Conservation (phyloP, 805 yeast species). For the Yarrowia keelungensis region DNA sequence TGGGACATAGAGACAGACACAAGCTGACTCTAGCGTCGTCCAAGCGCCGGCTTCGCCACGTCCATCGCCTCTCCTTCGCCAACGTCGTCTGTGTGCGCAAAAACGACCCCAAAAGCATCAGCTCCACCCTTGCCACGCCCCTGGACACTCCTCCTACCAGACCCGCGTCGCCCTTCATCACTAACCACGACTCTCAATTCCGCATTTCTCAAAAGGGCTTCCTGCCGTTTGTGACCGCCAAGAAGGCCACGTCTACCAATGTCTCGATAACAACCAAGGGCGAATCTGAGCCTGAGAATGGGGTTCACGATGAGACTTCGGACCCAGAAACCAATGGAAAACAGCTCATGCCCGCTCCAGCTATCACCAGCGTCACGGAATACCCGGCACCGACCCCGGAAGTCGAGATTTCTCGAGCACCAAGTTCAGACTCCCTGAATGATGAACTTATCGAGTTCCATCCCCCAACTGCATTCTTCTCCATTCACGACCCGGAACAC, state of each 20-base stretch:
- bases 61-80: conserved; percentile 26
- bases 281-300: conserved; percentile 6
- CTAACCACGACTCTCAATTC: conserved; percentile 32
- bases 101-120: conserved; percentile 6
- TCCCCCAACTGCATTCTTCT: conserved; percentile 24
- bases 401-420: conserved; percentile 3
- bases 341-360: conserved; percentile 10
- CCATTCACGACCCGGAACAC: conserved; percentile 23
- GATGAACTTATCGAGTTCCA: conserved; percentile 33
- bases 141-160: conserved; percentile 21
- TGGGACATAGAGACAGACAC: conserved; percentile 37
- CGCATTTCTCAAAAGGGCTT: conserved; percentile 33
- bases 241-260: conserved; percentile 30
- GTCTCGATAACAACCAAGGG: conserved; percentile 36
- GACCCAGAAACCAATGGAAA: background rate
- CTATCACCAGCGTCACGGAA: background rate
- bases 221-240: conserved; percentile 24
- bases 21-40: conserved; percentile 38
- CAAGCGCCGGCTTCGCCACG: conserved; percentile 37
- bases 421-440: background rate
- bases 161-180: conserved; percentile 10
- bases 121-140: conserved; percentile 5
- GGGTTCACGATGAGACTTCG: background rate
- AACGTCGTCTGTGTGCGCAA: conserved; percentile 30
- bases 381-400: background rate